Conservation (phyloP, 1,139 yeast genomes). For the Suhomyces coccinellae region DNA sequence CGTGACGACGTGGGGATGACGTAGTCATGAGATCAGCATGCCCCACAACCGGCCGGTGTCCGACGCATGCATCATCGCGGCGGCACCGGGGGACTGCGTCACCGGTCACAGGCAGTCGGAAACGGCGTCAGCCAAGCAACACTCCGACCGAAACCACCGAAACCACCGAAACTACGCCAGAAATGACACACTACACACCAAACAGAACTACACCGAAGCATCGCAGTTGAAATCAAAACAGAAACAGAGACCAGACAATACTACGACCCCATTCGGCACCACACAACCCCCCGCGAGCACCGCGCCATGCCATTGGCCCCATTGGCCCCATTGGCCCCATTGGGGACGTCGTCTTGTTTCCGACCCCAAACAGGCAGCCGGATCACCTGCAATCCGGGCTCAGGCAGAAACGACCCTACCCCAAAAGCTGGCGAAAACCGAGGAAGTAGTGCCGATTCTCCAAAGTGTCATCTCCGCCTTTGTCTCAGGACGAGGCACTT, state of each 20-base stretch:
- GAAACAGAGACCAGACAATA: no score
- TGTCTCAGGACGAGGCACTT: background rate
- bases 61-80: background rate
- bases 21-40: constrained; percentile 6
- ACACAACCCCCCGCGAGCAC: no score
- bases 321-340: no score
- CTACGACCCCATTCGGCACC: no score
- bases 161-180: no score
- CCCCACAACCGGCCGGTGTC: background rate
- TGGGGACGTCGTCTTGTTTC: background rate
- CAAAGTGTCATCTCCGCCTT: constrained; percentile 3
- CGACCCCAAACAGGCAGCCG: background rate
- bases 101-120: background rate
- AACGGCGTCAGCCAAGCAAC: no score
- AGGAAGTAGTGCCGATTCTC: constrained; percentile 2
- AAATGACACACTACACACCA: no score
- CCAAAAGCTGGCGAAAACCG: background rate
- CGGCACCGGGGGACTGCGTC: background rate
- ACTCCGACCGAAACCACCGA: no score
- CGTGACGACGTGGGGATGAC: constrained; percentile 11
- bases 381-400: background rate
- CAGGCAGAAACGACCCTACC: background rate
- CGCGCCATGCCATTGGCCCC: no score
- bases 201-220: no score
- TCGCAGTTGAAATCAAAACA: no score